These are phyloP conservation scores for Chlorella sorokiniana DNA, from an alignment of 139 green algal genomes.

Conservation along the genomic window DNA sequence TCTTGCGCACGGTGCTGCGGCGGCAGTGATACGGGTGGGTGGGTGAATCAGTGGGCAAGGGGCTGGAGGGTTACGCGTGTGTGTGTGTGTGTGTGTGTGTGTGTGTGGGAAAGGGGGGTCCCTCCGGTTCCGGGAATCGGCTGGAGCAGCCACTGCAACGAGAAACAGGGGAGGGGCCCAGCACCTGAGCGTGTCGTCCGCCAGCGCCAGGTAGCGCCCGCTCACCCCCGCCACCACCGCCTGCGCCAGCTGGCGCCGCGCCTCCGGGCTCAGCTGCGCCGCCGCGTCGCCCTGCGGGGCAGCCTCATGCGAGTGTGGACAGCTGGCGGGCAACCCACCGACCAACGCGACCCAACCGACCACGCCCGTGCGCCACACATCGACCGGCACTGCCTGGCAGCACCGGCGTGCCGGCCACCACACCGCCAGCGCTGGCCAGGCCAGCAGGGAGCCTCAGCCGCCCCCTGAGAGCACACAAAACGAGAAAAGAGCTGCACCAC, in stretches of 20 bases:
- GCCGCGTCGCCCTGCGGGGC: background rate
- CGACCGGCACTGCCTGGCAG: no score
- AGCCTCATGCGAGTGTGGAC: background rate
- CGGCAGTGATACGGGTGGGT: background rate
- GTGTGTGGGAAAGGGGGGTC: background rate
- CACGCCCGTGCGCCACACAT: no score
- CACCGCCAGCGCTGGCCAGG: background rate
- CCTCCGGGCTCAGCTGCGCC: constrained; percentile 9
- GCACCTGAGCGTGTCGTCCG: constrained; percentile 76
- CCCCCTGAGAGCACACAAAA: background rate
- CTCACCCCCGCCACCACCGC: constrained; percentile 51
- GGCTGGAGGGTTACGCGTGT: background rate
- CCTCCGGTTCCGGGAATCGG: no score
- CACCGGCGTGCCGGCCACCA: no score
- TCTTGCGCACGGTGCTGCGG: constrained; percentile 78
- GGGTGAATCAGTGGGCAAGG: background rate
- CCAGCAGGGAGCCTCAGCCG: background rate
- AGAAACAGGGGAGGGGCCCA: background rate
- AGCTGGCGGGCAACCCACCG: background rate
- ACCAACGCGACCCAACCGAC: no score
- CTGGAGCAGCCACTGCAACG: no score
- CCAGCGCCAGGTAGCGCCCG: constrained; percentile 56
- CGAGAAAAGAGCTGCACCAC: no score
- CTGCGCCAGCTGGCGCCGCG: constrained; percentile 27
- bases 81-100: background rate